A percentile compares a stretch with the other conserved stretches of the same genome.
Conservation (phyloP, 768 basidiomycete genomes). For the Vishniacozyma victoriae region DNA sequence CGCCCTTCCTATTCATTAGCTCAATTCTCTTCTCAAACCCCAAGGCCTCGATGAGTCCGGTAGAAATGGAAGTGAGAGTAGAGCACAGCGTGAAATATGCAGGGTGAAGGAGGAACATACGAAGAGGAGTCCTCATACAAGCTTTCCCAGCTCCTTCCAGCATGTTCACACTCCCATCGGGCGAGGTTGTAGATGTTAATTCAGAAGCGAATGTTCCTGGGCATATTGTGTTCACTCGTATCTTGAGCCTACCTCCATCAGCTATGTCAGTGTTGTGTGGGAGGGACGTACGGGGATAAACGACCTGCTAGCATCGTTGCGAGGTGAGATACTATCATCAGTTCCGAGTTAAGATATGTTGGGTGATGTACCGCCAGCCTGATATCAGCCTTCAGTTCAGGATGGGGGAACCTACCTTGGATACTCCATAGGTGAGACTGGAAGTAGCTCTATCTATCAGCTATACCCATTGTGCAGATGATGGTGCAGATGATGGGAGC, state of each 20-base stretch:
- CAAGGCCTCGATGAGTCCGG: too few species aligned
- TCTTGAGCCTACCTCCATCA: constrained; percentile 28
- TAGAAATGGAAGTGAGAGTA: too few species aligned
- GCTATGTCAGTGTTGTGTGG: not conserved
- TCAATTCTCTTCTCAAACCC: too few species aligned
- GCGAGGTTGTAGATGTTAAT: constrained; percentile 16
- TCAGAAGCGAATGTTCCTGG: constrained; percentile 31
- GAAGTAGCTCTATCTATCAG: constrained; percentile 5
- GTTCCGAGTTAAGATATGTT: not conserved
- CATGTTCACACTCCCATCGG: not conserved
- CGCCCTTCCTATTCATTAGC: too few species aligned
- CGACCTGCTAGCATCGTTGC: constrained; percentile 16
- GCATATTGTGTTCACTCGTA: constrained; percentile 30
- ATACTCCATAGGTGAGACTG: constrained; percentile 16
- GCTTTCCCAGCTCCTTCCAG: not conserved
- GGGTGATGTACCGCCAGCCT: constrained; percentile 14
- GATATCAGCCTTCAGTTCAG: not conserved
- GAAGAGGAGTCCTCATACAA: not conserved
- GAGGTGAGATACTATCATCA: constrained; percentile 9
- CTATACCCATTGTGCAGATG: not conserved
- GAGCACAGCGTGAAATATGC: too few species aligned
- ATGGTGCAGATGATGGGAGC: not conserved
- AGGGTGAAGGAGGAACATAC: too few species aligned
- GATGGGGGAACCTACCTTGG: constrained; percentile 11
- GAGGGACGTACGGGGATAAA: constrained; percentile 15